phyloP scores from a whole-genome alignment of 139 green algal species.

The Chlamydomonas sp. region DNA sequence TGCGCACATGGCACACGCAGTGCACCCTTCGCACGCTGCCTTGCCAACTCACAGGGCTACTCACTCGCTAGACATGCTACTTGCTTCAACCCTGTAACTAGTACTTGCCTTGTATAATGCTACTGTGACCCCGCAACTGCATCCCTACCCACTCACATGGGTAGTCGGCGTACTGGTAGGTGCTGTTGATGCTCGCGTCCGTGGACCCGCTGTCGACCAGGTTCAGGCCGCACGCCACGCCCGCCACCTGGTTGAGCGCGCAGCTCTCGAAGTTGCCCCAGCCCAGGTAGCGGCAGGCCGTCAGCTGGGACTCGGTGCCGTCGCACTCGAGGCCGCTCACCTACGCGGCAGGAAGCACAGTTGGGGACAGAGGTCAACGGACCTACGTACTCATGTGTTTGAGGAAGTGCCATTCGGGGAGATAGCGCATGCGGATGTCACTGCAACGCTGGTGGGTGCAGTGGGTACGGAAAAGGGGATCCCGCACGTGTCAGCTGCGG shows the following conservation, averaged over 20 bases:
- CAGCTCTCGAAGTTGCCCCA: slow-evolving; percentile 21
- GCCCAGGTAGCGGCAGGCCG: neutral
- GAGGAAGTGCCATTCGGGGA: neutral
- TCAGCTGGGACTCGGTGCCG: neutral
- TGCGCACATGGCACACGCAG: too few species aligned
- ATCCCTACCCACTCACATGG: neutral
- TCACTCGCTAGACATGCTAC: too few species aligned
- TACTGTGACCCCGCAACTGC: too few species aligned
- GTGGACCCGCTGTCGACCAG: neutral
- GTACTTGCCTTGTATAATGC: too few species aligned
- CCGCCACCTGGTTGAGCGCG: neutral
- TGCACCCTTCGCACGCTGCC: too few species aligned
- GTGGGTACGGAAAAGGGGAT: too few species aligned
- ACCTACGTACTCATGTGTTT: neutral
- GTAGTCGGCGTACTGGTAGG: neutral
- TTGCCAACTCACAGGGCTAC: too few species aligned
- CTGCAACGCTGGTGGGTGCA: too few species aligned
- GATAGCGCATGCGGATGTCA: too few species aligned
- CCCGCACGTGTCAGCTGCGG: too few species aligned
- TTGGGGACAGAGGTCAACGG: neutral
- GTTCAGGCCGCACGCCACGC: slow-evolving; percentile 1
- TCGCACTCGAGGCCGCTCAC: neutral
- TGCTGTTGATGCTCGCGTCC: neutral
- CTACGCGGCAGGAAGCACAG: neutral
- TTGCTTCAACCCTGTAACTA: too few species aligned